A percentile compares a stretch with the other conserved stretches of the same genome.
phyloP scores from a whole-genome alignment of 2,329 filamentous ascomycete species.

The Tolypocladium pustulatum region DNA sequence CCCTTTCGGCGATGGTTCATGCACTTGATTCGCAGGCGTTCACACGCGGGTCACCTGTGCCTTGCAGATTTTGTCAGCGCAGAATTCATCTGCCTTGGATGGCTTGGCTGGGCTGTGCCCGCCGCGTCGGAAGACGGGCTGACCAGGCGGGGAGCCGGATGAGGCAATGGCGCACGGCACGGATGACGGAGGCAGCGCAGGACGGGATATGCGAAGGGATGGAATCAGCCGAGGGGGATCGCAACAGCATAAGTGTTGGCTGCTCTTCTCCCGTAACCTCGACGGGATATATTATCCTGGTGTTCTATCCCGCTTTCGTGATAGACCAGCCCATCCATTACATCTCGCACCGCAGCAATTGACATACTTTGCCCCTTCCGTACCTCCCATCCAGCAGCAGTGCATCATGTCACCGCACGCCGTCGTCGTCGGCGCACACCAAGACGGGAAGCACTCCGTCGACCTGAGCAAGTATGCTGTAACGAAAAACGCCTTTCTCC shows the following conservation, averaged over 20 bases:
- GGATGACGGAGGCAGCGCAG: not conserved
- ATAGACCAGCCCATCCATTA: not conserved
- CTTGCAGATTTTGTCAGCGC: not conserved
- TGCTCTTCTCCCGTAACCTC: not conserved
- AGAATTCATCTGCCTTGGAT: too few relatives aligned
- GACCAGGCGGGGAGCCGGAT: not conserved
- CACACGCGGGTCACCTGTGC: not conserved
- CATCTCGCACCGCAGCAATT: not conserved
- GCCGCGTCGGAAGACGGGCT: not conserved
- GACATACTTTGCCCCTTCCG: not conserved
- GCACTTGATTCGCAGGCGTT: not conserved
- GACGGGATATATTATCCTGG: not conserved
- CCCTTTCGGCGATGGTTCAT: slow-evolving; percentile 1
- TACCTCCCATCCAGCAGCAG: not conserved
- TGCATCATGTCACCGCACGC: slow-evolving; percentile 32
- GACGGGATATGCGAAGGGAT: not conserved
- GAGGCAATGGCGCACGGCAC: not conserved
- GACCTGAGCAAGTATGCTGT: slow-evolving; percentile 26
- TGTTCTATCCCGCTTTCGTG: not conserved
- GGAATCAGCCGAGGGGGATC: not conserved
- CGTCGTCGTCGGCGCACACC: slow-evolving; percentile 10
- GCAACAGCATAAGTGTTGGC: not conserved
- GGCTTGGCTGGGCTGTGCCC: not conserved
- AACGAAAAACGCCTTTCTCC: slow-evolving; percentile 63
- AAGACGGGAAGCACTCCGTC: slow-evolving; percentile 7